phyloP scores from a whole-genome alignment of 208 protist genomes.

The Blechomonas ayalai region DNA sequence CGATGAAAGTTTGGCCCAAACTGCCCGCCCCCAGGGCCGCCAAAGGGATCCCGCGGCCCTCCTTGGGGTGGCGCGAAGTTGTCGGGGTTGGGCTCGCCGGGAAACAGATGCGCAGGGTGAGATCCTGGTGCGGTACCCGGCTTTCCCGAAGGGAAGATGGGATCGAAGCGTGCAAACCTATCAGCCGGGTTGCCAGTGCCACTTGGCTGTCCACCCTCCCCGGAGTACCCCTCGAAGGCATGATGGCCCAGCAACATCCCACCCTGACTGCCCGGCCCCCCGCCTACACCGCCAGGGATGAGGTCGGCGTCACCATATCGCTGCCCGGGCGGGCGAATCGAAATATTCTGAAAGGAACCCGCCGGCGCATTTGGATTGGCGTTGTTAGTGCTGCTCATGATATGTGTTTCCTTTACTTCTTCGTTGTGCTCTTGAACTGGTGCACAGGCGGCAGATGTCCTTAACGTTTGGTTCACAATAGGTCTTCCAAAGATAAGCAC shows the following conservation, averaged over 20 bases:
- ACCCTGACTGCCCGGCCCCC: constrained; percentile 8
- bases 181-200: background rate
- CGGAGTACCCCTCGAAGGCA: constrained; percentile 17
- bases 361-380: too few relatives aligned
- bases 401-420: too few relatives aligned
- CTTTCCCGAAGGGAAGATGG: constrained; percentile 76
- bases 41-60: constrained; percentile 19
- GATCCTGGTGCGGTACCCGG: constrained; percentile 6
- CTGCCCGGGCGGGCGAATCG: constrained; percentile 32
- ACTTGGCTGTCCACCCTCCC: background rate
- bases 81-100: constrained; percentile 76
- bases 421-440: too few relatives aligned
- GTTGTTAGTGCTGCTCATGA: too few relatives aligned
- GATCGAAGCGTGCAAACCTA: constrained; percentile 54
- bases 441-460: too few relatives aligned
- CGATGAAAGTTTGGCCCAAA: constrained; percentile 46
- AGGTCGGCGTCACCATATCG: constrained; percentile 76
- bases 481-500: too few relatives aligned
- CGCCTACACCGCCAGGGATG: constrained; percentile 35
- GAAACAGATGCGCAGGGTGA: constrained; percentile 21
- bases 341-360: constrained; percentile 36
- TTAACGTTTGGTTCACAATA: too few relatives aligned
- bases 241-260: constrained; percentile 47
- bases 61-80: constrained; percentile 40
- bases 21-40: constrained; percentile 43